Conservation (phyloP, 2,329 filamentous ascomycete species). For the Xylariaceae sp. region DNA sequence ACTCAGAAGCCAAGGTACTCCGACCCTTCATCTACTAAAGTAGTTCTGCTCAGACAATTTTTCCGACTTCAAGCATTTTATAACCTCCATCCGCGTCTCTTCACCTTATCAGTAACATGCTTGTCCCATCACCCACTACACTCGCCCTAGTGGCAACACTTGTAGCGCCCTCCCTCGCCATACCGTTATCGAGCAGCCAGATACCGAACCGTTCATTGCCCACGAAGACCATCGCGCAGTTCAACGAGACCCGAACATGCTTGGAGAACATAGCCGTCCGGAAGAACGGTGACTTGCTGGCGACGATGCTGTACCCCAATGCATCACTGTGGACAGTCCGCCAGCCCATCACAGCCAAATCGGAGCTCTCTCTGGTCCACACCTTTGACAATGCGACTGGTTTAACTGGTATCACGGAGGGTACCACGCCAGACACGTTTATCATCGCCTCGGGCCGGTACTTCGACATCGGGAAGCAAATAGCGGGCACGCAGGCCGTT, state of each 20-base stretch:
- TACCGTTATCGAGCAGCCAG: too few relatives aligned
- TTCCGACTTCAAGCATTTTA: too few relatives aligned
- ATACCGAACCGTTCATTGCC: too few relatives aligned
- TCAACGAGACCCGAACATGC: conserved; percentile 20
- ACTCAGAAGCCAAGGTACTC: too few relatives aligned
- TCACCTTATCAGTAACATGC: too few relatives aligned
- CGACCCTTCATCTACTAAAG: too few relatives aligned
- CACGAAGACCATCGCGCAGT: conserved; percentile 17
- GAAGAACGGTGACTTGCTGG: conserved; percentile 36
- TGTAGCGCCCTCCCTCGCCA: too few relatives aligned
- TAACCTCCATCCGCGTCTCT: too few relatives aligned
- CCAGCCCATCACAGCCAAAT: conserved; percentile 26
- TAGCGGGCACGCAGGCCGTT: conserved; percentile 21
- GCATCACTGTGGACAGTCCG: conserved; percentile 34
- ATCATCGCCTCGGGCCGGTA: conserved; percentile 24
- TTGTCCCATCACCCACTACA: too few relatives aligned
- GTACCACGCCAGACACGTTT: conserved; percentile 27
- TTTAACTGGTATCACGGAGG: conserved; percentile 40
- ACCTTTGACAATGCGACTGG: conserved; percentile 34
- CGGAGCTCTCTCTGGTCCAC: conserved; percentile 30
- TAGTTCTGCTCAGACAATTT: too few relatives aligned
- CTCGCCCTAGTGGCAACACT: too few relatives aligned
- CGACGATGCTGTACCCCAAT: conserved; percentile 36
- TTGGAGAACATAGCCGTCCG: conserved; percentile 42
- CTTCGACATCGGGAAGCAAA: conserved; percentile 3